Percentiles rank a stretch among this genome's conserved stretches.
These are phyloP conservation scores for Solanum chmielewskii DNA, from an alignment of 257 asterid species.

Conservation along the genomic window DNA sequence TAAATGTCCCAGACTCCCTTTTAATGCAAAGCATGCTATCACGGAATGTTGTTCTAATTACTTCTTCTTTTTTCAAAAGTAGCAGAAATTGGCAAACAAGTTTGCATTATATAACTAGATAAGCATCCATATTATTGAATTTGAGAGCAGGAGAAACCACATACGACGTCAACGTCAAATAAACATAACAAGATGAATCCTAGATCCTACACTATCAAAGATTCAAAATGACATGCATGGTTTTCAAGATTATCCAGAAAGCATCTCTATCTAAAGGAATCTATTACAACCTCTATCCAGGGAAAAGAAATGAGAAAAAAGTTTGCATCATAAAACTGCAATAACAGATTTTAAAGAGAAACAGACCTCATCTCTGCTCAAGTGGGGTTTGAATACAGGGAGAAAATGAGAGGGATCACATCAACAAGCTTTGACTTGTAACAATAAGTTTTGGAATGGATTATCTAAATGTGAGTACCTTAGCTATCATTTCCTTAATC, in stretches of 20 bases:
- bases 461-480: conserved; percentile 28
- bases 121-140: background rate
- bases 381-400: background rate
- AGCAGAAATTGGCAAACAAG: background rate
- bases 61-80: background rate
- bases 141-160: background rate
- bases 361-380: background rate
- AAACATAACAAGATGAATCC: background rate
- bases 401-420: background rate
- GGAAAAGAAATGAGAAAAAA: background rate
- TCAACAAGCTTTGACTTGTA: background rate
- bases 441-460: background rate
- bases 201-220: background rate
- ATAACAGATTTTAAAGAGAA: background rate
- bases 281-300: background rate
- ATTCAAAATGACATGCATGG: background rate
- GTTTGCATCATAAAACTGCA: background rate
- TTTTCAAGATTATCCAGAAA: background rate
- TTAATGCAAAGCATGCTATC: background rate
- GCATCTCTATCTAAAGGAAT: background rate
- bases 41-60: background rate
- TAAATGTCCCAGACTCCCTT: background rate
- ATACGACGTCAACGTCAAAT: background rate
- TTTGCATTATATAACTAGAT: background rate
- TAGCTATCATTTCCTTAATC: conserved; percentile 68